Evolutionary conservation across 2,329 filamentous ascomycete species (phyloP).

Genomic region (Coleophoma eucalyptorum): DNA sequence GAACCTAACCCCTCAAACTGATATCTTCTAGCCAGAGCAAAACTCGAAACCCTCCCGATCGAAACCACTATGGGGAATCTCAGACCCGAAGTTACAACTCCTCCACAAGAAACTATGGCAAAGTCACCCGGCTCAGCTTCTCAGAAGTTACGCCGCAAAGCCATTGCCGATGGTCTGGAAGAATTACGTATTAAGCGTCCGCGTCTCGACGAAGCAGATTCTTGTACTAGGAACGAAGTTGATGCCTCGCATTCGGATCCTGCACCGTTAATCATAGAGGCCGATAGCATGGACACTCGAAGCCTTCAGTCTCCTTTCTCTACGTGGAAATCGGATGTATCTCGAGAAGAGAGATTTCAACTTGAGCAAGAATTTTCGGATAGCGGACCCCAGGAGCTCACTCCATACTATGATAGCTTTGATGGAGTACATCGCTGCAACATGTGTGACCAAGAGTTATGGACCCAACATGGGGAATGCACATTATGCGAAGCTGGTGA

Average conservation of each 20-base stretch:
- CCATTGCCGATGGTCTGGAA: slow-evolving; percentile 8
- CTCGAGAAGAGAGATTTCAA: neutral
- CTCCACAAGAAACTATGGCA: slow-evolving; percentile 1
- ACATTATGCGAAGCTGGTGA: slow-evolving; percentile 8
- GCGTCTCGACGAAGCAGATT: neutral
- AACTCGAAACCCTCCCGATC: too few species aligned
- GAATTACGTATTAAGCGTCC: slow-evolving; percentile 12
- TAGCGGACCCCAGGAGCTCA: neutral
- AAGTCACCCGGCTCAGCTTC: slow-evolving; percentile 13
- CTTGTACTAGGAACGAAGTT: too few species aligned
- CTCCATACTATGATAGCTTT: slow-evolving; percentile 7
- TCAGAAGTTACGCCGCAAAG: slow-evolving; percentile 15
- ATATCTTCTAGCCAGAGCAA: too few species aligned
- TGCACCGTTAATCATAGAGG: too few species aligned
- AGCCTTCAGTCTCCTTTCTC: too few species aligned
- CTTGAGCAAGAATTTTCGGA: neutral
- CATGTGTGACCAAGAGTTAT: slow-evolving; percentile 20
- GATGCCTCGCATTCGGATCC: too few species aligned
- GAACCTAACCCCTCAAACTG: too few species aligned
- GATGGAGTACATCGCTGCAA: slow-evolving; percentile 18
- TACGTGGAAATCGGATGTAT: too few species aligned
- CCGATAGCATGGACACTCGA: too few species aligned
- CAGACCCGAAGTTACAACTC: neutral
- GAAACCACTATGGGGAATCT: too few species aligned
- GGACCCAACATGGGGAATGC: slow-evolving; percentile 13